Evolutionary conservation across 202 grass and related monocot species (phyloP), one percentile per base, ranked within the genome.

Genomic region (Carex arenaria): DNA sequence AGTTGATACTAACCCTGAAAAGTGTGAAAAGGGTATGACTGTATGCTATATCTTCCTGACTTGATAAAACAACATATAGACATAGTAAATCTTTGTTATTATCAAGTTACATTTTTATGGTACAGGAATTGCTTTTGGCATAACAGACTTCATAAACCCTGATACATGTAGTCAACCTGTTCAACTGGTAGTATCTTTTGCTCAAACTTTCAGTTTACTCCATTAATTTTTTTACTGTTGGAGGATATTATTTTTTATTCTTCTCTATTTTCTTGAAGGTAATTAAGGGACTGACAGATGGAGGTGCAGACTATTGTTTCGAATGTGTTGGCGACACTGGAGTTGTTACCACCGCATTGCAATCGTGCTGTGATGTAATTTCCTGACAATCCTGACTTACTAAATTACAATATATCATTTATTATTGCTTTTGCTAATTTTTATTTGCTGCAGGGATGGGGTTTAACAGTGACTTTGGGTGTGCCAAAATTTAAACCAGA

Each of bases 291-390:
- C 78, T 98, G 34, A 98, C 92, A 63, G 89, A 95, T 90, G 92
- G 95, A 81, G 95, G 95, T 7, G 90, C 92, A 87, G 92, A 98
- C 84, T 98, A 90, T 67, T 91, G 90, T 81, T 98, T 98, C 84
- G 92, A 98, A 85, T 98, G 95, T 83, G 91, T 98, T 64, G 95
- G 92, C 80, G 92, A 95, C 82, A 92, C 95, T 4, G 82, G 85
- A 86, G 32, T 95, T 80, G 92, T 98, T 22, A 93, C 87, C 26
- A 93, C 89, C 69, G 95, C 95, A 23, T 78, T 95, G 82, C 92
- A 93, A 86, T 98, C 92, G 32, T 98, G 92, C 84, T 95, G 86
- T 85, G 95, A 92, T 93, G 95, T 98, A 95, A 86, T 85, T 88
- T 65, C 64, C 26, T 67, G 52, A 84, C 71, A 52, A 32, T 73